Evolutionary conservation across 163 green algal species (phyloP).

Genomic region (Trebouxia gelatinosa): DNA sequence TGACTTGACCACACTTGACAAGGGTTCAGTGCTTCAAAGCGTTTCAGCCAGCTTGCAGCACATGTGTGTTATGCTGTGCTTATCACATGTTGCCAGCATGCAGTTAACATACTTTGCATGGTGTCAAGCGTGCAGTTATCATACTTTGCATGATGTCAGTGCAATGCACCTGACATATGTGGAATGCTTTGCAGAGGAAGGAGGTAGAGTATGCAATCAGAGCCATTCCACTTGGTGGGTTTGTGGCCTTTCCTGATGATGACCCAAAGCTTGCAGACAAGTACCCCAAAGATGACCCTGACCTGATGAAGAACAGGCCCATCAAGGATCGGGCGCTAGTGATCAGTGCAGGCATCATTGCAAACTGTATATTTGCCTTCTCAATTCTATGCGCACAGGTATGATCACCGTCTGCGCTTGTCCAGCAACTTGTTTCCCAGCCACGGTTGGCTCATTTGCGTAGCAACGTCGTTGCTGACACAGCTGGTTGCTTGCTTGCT

Average conservation of each 20-base stretch:
- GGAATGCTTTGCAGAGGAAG: constrained; percentile 36
- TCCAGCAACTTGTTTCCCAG: too few relatives aligned
- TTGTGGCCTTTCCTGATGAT: constrained; percentile 96
- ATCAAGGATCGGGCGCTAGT: constrained; percentile 70
- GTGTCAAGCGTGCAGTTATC: too few relatives aligned
- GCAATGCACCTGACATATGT: too few relatives aligned
- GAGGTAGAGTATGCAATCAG: constrained; percentile 95
- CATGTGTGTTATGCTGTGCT: too few relatives aligned
- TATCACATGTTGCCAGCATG: not conserved
- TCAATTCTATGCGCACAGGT: constrained; percentile 85
- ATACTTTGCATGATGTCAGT: too few relatives aligned
- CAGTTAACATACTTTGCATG: not conserved
- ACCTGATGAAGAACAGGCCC: constrained; percentile 91
- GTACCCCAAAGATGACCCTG: constrained; percentile 57
- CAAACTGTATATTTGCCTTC: constrained; percentile 92
- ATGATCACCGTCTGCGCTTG: not conserved
- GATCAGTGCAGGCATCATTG: constrained; percentile 82
- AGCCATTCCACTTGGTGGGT: constrained; percentile 93
- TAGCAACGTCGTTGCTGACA: too few relatives aligned
- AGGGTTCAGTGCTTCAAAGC: too few relatives aligned
- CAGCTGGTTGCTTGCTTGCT: too few relatives aligned
- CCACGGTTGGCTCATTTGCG: too few relatives aligned
- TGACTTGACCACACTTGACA: too few relatives aligned
- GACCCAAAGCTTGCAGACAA: constrained; percentile 60
- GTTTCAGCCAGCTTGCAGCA: too few relatives aligned